phyloP scores from a whole-genome alignment of 2,329 filamentous ascomycete genomes.

The Xylaria sp. region DNA sequence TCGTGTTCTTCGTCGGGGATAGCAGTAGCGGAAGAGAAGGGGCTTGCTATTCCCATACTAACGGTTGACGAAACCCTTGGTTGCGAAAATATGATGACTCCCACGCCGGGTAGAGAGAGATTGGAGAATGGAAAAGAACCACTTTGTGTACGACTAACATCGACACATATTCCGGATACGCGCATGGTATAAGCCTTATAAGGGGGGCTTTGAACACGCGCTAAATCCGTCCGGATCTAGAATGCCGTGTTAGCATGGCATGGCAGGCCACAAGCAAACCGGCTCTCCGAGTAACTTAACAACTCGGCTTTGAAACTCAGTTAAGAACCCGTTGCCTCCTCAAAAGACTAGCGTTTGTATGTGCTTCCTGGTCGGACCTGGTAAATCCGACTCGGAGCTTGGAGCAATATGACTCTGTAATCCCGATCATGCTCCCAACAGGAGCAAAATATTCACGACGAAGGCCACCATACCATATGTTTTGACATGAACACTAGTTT shows the following conservation, averaged over 20 bases:
- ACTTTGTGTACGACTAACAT: background rate
- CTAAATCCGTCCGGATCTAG: background rate
- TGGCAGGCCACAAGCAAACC: background rate
- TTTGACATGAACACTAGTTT: background rate
- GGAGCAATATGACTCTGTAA: background rate
- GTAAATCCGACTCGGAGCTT: constrained; percentile 25
- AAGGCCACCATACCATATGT: too few relatives aligned
- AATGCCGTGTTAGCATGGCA: background rate
- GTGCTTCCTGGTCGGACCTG: background rate
- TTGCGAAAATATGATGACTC: background rate
- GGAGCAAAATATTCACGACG: background rate
- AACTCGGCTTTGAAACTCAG: constrained; percentile 1
- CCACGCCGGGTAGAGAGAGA: too few relatives aligned
- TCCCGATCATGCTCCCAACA: constrained; percentile 8
- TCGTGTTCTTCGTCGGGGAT: background rate
- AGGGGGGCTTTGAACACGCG: background rate
- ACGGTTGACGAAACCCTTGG: background rate
- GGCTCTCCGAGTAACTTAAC: background rate
- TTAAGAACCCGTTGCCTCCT: background rate
- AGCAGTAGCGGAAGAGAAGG: background rate
- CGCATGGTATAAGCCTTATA: too few relatives aligned
- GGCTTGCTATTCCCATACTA: background rate
- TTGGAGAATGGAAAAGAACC: background rate
- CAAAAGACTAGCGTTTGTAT: background rate
- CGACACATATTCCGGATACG: background rate